phyloP scores from a whole-genome alignment of 116 monocot species.

The Posidonia oceanica region DNA sequence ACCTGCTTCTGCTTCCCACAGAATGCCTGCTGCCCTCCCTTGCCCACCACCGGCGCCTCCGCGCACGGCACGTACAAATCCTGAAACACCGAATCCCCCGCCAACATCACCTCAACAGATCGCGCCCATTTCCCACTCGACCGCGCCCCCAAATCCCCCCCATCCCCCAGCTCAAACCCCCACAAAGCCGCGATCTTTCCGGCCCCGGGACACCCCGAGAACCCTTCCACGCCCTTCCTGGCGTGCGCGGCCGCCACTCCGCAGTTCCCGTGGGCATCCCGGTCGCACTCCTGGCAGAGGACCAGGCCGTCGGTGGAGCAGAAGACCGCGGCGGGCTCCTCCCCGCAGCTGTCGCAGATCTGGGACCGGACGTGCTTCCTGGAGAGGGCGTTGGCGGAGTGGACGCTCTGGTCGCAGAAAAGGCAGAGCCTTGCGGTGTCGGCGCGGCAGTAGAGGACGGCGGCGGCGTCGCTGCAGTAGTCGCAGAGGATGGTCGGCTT shows the following conservation, averaged over 20 bases:
- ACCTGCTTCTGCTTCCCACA: slow-evolving; percentile 10
- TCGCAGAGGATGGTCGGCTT: slow-evolving; percentile 26
- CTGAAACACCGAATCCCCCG: slow-evolving; percentile 25
- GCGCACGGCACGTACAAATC: slow-evolving; percentile 60
- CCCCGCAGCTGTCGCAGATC: slow-evolving; percentile 38
- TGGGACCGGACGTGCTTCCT: slow-evolving; percentile 50
- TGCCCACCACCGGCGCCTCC: not conserved
- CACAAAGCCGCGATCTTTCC: slow-evolving; percentile 43
- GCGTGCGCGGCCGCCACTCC: slow-evolving; percentile 8
- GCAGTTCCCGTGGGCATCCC: slow-evolving; percentile 14
- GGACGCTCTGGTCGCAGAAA: slow-evolving; percentile 56
- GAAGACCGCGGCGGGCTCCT: slow-evolving; percentile 25
- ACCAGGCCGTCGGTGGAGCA: slow-evolving; percentile 23
- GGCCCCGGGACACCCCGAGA: slow-evolving; percentile 64
- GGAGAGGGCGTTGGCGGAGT: slow-evolving; percentile 57
- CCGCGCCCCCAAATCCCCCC: not conserved
- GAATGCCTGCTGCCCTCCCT: not conserved
- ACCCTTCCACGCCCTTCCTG: slow-evolving; percentile 27
- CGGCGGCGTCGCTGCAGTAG: slow-evolving; percentile 38
- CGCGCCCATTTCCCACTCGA: slow-evolving; percentile 2
- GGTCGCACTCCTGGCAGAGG: slow-evolving; percentile 55
- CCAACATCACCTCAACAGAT: slow-evolving; percentile 23
- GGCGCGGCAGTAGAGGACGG: slow-evolving; percentile 57
- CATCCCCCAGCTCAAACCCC: slow-evolving; percentile 32
- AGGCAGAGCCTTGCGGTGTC: slow-evolving; percentile 65